Evolutionary conservation across 768 basidiomycete genomes (phyloP).

Genomic region (Kwoniella shandongensis): DNA sequence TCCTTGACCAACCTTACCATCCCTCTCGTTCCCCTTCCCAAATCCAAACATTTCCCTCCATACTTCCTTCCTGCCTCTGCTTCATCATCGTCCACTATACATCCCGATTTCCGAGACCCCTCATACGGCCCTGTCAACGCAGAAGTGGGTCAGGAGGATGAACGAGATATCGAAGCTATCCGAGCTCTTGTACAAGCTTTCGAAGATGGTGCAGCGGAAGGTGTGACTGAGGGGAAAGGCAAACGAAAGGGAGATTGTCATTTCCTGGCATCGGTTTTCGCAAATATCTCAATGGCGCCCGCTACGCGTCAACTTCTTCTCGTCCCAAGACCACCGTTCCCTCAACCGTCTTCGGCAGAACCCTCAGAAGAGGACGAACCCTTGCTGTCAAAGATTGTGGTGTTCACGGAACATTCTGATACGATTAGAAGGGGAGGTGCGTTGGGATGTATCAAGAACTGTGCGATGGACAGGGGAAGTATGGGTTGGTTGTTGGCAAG

Average conservation of each 20-base stretch:
- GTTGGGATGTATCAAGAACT: conserved; percentile 73
- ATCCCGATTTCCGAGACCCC: conserved; percentile 66
- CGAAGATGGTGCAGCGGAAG: conserved; percentile 66
- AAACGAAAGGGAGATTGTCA: conserved; percentile 73
- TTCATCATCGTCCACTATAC: conserved; percentile 73
- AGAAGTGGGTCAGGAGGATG: conserved; percentile 48
- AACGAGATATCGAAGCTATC: conserved; percentile 62
- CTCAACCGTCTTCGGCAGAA: conserved; percentile 51
- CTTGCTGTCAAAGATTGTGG: conserved; percentile 74
- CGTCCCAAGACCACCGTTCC: conserved; percentile 63
- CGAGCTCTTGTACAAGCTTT: conserved; percentile 89
- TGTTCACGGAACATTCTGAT: conserved; percentile 87
- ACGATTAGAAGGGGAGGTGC: conserved; percentile 84
- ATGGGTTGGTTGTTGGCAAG: conserved; percentile 51
- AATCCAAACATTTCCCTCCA: conserved; percentile 54
- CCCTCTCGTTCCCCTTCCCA: conserved; percentile 57
- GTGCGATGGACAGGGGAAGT: conserved; percentile 51
- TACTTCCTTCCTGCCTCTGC: conserved; percentile 76
- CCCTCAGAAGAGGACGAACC: conserved; percentile 62
- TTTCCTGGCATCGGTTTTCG: conserved; percentile 91
- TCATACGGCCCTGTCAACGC: conserved; percentile 38
- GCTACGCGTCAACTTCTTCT: conserved; percentile 77
- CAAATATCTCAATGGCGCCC: conserved; percentile 75
- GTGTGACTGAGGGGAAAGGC: conserved; percentile 60
- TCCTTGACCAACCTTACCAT: conserved; percentile 67